phyloP scores from a whole-genome alignment of 306 rosid genomes.

The Sicyos baderoa region DNA sequence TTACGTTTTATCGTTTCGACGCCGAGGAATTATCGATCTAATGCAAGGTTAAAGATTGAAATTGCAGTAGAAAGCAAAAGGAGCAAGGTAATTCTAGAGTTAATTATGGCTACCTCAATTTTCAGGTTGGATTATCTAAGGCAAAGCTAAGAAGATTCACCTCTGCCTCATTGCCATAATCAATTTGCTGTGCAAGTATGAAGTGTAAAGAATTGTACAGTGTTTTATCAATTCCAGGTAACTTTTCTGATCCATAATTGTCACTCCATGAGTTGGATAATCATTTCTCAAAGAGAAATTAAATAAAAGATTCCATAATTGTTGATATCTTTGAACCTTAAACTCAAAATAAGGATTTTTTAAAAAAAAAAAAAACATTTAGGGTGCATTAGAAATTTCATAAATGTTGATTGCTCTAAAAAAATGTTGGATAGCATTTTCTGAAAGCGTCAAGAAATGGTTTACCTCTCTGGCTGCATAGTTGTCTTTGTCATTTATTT shows the following conservation, averaged over 20 bases:
- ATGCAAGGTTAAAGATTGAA: slow-evolving; percentile 31
- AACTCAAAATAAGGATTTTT: too few species aligned
- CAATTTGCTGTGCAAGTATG: background rate
- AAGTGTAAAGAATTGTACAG: background rate
- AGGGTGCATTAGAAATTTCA: background rate
- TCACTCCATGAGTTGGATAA: background rate
- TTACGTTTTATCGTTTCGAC: slow-evolving; percentile 24
- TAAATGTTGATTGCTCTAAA: background rate
- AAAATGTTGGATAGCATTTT: background rate
- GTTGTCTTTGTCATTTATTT: background rate
- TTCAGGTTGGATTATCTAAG: background rate
- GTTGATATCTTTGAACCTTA: too few species aligned
- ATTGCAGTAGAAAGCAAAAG: slow-evolving; percentile 32
- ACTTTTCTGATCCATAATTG: background rate
- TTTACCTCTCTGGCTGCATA: background rate
- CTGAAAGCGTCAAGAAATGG: background rate
- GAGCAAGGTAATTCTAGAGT: background rate
- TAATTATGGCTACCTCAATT: background rate
- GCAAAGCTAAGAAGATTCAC: background rate
- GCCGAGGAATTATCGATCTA: slow-evolving; percentile 36
- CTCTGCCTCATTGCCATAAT: background rate
- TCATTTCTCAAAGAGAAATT: background rate
- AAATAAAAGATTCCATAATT: too few species aligned
- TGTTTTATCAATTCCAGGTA: background rate
- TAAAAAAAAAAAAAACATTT: too few species aligned